Evolutionary conservation across 1,284 basidiomycete genomes (phyloP).

Genomic region (Ceratorhiza oryzae-sativae): DNA sequence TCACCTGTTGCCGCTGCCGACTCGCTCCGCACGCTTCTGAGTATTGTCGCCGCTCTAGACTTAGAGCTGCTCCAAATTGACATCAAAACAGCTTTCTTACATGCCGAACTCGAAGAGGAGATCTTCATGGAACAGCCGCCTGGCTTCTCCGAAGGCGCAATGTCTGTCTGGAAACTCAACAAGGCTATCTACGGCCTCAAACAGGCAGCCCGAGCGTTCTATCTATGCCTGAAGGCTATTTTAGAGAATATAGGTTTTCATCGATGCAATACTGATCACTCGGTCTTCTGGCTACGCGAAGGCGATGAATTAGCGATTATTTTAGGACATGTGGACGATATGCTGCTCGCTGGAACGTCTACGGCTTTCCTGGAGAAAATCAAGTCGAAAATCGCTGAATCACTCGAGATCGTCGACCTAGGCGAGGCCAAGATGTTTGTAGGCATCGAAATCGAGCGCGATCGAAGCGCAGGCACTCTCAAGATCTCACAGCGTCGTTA

Average conservation of each 20-base stretch:
- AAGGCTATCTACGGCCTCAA: conserved; percentile 47
- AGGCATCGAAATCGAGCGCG: conserved; percentile 41
- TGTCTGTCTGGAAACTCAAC: conserved; percentile 7
- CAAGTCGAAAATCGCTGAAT: background rate
- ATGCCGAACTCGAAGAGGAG: conserved; percentile 47
- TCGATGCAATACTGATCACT: conserved; percentile 29
- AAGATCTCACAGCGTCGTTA: conserved; percentile 41
- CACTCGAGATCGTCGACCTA: conserved; percentile 44
- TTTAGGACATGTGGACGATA: conserved; percentile 33
- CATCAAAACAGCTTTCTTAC: conserved; percentile 50
- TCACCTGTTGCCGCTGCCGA: conserved; percentile 40
- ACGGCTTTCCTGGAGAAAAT: conserved; percentile 6
- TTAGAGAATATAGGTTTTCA: background rate
- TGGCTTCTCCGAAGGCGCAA: conserved; percentile 42
- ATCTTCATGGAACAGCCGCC: conserved; percentile 50
- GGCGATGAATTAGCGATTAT: conserved; percentile 5
- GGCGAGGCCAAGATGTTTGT: conserved; percentile 43
- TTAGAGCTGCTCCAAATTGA: conserved; percentile 45
- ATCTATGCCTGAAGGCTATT: conserved; percentile 26
- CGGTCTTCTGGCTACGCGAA: conserved; percentile 20
- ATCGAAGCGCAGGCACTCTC: conserved; percentile 13
- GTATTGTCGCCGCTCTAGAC: conserved; percentile 21
- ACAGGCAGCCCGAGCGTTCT: conserved; percentile 39
- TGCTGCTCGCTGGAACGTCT: conserved; percentile 2
- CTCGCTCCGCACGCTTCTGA: conserved; percentile 38